Evolutionary conservation across 164 flowering plant genomes (phyloP), one percentile per base, ranked within the genome.

Genomic region (Brasenia schreberi): DNA sequence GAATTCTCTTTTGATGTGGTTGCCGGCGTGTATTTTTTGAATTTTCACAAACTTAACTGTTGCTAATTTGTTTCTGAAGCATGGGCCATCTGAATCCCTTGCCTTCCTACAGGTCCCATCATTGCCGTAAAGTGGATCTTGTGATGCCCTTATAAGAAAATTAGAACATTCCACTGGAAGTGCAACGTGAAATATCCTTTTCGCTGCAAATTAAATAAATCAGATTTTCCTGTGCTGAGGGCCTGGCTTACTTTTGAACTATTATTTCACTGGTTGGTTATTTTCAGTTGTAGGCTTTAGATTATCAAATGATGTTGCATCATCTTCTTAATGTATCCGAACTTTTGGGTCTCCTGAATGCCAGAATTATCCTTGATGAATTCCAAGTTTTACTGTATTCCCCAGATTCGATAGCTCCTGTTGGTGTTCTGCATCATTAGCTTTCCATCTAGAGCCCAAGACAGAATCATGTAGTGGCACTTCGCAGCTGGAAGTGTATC

Each of bases 341-440:
- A 62, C 33, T 74, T 64, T 70, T 52, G 33, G 73, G 64, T 72
- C 82, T 75, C 64, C 93, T 91, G 98, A 81, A 82, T 85, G 92
- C 97, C 19, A 81, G 81, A 67, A 83, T 94, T 72, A 80, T 94
- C 72, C 87, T 91, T 17, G 96, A 91, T 75, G 79, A 87, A 52
- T 91, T 77, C 76, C 73, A 83, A 82, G 74, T 87, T 69, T 72
- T 88, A 4, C 79, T 85, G 66, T 96, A 94, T 77, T 89, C 97
- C 45, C 62, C 89, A 65, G 93, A 85, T 76, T 76, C 88, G 74
- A 87, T 91, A 65, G 96, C 96, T 65, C 88, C 98, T 39, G 96
- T 87, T 60, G 98, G 90, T 19, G 78, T 94, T 59, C 87, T 94
- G 62, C 98, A 94, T 77, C 98, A n/a, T 62, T 80, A 71, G 75